A percentile compares a stretch with the other conserved stretches of the same genome.
Evolutionary conservation across 139 green algal species (phyloP).

Genomic region (Nannochloris sp.): DNA sequence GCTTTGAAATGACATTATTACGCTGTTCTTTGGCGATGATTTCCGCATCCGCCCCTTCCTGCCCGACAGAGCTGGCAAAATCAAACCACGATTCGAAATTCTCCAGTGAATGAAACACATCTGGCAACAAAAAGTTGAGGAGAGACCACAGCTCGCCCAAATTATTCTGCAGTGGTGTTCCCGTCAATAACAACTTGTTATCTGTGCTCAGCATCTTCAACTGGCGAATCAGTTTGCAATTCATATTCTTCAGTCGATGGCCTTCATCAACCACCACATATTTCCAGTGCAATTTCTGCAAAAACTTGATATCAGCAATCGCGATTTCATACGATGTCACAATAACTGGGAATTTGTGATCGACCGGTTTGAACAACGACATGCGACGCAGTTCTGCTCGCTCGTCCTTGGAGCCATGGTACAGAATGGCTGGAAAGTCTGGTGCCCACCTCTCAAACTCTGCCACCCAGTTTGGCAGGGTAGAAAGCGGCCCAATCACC

Average conservation of each 20-base stretch:
- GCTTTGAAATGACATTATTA: constrained; percentile 65
- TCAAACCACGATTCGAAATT: constrained; percentile 94
- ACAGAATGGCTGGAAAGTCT: constrained; percentile 73
- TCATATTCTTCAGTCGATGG: constrained; percentile 94
- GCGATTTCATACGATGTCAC: constrained; percentile 93
- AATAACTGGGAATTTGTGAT: constrained; percentile 73
- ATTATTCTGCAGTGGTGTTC: constrained; percentile 98
- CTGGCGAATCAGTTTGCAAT: constrained; percentile 89
- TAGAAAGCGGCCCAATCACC: constrained; percentile 84
- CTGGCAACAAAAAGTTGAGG: constrained; percentile 95
- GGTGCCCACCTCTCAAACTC: constrained; percentile 87
- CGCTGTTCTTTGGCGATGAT: constrained; percentile 70
- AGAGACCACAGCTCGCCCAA: constrained; percentile 94
- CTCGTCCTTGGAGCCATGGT: constrained; percentile 79
- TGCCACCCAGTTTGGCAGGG: constrained; percentile 86
- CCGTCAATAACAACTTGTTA: constrained; percentile 91
- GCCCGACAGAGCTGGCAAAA: constrained; percentile 32
- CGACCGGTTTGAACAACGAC: constrained; percentile 15
- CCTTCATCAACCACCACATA: constrained; percentile 91
- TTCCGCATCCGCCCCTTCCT: constrained; percentile 34
- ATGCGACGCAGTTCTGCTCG: constrained; percentile 43
- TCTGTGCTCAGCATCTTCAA: constrained; percentile 61
- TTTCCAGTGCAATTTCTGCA: constrained; percentile 75
- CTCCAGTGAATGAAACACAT: constrained; percentile 72
- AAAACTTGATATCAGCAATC: constrained; percentile 72